A percentile compares a stretch with the other conserved stretches of the same genome.
These are phyloP conservation scores for Rhizopogon hawkerae DNA, from an alignment of 1,284 basidiomycete species.

Conservation along the genomic window DNA sequence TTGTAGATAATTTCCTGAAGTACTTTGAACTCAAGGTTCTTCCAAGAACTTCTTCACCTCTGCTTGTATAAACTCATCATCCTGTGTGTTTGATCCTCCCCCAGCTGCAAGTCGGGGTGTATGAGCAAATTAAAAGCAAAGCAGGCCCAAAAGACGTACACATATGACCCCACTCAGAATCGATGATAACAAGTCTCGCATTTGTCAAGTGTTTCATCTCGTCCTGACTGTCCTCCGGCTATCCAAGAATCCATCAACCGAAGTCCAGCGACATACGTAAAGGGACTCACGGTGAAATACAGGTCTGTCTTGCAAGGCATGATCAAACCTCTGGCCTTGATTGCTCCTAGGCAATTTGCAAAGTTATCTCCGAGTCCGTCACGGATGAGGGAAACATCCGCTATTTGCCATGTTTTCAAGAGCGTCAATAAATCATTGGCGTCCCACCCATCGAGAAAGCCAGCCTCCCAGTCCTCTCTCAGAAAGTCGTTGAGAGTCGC, in stretches of 20 bases:
- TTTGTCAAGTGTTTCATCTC: conserved; percentile 39
- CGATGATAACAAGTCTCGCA: conserved; percentile 41
- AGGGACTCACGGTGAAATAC: conserved; percentile 42
- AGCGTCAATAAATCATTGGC: conserved; percentile 33
- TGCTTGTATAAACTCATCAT: conserved; percentile 30
- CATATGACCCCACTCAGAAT: conserved; percentile 52
- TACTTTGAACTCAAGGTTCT: conserved; percentile 12
- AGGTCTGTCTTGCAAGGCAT: conserved; percentile 34
- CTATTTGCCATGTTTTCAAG: conserved; percentile 18
- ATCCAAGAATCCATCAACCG: not conserved
- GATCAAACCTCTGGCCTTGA: conserved; percentile 19
- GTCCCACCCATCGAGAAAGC: conserved; percentile 41
- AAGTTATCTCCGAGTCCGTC: conserved; percentile 16
- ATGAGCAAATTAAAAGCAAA: conserved; percentile 1
- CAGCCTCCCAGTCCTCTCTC: conserved; percentile 44
- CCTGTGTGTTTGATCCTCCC: conserved; percentile 31
- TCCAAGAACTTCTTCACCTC: conserved; percentile 33
- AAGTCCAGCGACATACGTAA: not conserved
- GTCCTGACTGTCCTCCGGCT: conserved; percentile 50
- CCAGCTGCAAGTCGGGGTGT: conserved; percentile 26
- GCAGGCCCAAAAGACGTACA: conserved; percentile 26
- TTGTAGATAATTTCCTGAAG: not conserved
- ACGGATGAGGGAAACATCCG: conserved; percentile 17
- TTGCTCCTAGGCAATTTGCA: conserved; percentile 12
- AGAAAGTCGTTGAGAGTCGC: conserved; percentile 43